Evolutionary conservation across 2,329 filamentous ascomycete genomes (phyloP).

Genomic region (Scedosporium boydii): DNA sequence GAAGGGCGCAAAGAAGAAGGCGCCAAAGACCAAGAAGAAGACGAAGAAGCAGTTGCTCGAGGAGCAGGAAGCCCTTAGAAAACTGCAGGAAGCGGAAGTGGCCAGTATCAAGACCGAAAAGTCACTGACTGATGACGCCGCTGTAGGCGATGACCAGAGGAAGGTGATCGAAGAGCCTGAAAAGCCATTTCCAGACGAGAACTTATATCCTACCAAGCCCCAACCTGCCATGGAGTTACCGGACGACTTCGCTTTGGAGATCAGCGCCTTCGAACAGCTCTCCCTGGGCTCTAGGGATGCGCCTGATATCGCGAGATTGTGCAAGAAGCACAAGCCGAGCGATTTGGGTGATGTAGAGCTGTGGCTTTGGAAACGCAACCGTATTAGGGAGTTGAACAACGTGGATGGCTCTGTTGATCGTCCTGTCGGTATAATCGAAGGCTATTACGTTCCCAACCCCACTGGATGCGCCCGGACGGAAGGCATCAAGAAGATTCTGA

Average conservation of each 20-base stretch:
- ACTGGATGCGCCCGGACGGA: constrained; percentile 87
- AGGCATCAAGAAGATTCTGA: constrained; percentile 88
- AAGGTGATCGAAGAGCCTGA: constrained; percentile 16
- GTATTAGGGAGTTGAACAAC: constrained; percentile 46
- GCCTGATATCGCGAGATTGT: constrained; percentile 39
- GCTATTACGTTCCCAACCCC: constrained; percentile 74
- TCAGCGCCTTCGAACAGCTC: constrained; percentile 34
- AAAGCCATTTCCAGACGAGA: constrained; percentile 28
- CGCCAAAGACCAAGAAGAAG: constrained; percentile 58
- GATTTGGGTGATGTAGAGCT: constrained; percentile 41
- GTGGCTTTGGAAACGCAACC: constrained; percentile 49
- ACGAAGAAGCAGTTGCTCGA: constrained; percentile 67
- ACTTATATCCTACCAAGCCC: constrained; percentile 38
- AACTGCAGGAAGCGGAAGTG: constrained; percentile 37
- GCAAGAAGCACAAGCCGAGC: constrained; percentile 33
- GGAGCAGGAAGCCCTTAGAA: constrained; percentile 55
- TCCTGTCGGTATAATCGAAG: constrained; percentile 38
- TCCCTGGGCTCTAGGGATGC: constrained; percentile 33
- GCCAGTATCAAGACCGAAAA: constrained; percentile 20
- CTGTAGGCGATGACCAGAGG: constrained; percentile 12
- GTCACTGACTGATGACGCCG: constrained; percentile 10
- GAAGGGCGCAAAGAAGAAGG: constrained; percentile 47
- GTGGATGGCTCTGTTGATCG: constrained; percentile 15
- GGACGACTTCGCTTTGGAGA: constrained; percentile 32
- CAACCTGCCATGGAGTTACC: constrained; percentile 36